Conservation (phyloP, 1,284 basidiomycete species). For the Microbotryomycetes sp. region DNA sequence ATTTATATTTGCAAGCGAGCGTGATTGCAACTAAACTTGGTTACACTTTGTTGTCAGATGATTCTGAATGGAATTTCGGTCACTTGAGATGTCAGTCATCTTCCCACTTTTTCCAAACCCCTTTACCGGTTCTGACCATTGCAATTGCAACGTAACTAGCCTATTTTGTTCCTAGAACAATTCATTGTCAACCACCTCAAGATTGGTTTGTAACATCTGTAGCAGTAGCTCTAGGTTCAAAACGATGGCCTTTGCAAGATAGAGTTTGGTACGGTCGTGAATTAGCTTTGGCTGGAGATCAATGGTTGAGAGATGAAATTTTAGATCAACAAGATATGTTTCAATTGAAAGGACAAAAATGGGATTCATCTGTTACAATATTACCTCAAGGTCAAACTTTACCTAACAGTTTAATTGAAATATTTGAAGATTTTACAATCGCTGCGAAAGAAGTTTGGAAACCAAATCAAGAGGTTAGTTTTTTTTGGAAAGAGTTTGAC, state of each 20-base stretch:
- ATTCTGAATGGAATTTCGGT: constrained; percentile 28
- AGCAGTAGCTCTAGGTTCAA: constrained; percentile 12
- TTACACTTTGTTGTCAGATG: constrained; percentile 29
- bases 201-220: constrained; percentile 24
- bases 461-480: constrained; percentile 23
- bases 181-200: constrained; percentile 25
- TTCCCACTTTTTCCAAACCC: too few relatives aligned
- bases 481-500: too few relatives aligned
- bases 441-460: constrained; percentile 26
- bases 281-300: constrained; percentile 9
- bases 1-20: constrained; percentile 19
- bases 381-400: constrained; percentile 27
- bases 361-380: constrained; percentile 5
- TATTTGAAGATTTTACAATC: constrained; percentile 16
- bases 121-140: too few relatives aligned
- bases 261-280: constrained; percentile 22
- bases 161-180: constrained; percentile 26
- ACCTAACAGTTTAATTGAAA: constrained; percentile 19
- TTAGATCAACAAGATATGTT: constrained; percentile 13
- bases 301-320: constrained; percentile 30
- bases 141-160: too few relatives aligned
- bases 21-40: constrained; percentile 27
- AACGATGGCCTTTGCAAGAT: constrained; percentile 22
- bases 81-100: neutral
- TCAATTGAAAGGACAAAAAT: constrained; percentile 8